phyloP scores from a whole-genome alignment of 192 early-diverging fungal species.

The Umbelopsis sp. region DNA sequence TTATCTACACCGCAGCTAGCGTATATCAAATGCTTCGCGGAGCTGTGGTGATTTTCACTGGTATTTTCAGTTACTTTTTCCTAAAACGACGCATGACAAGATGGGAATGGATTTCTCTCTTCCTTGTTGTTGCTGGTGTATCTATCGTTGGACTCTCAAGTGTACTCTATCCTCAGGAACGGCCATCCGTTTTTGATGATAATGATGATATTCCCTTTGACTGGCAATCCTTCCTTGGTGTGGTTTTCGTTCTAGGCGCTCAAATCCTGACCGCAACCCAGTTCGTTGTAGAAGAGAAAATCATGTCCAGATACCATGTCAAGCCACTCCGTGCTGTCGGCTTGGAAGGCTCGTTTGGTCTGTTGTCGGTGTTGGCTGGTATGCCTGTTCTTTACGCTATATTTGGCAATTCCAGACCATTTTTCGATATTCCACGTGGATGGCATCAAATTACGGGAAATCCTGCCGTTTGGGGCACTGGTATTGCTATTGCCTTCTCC shows the following conservation, averaged over 20 bases:
- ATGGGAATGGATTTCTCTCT: slow-evolving; percentile 84
- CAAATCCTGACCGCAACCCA: slow-evolving; percentile 93
- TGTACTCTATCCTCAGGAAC: slow-evolving; percentile 39
- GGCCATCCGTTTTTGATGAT: slow-evolving; percentile 1
- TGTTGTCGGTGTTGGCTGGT: slow-evolving; percentile 64
- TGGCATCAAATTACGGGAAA: slow-evolving; percentile 69
- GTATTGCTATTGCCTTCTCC: slow-evolving; percentile 82
- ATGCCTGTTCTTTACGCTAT: slow-evolving; percentile 78
- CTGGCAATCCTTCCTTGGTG: slow-evolving; percentile 67
- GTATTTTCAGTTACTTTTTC: slow-evolving; percentile 86
- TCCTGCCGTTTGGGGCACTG: slow-evolving; percentile 67
- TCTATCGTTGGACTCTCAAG: slow-evolving; percentile 81
- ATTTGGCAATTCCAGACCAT: slow-evolving; percentile 65
- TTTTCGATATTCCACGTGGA: slow-evolving; percentile 81
- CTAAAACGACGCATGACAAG: slow-evolving; percentile 72
- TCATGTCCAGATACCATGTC: slow-evolving; percentile 78
- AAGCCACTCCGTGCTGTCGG: slow-evolving; percentile 90
- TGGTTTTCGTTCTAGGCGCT: slow-evolving; percentile 82
- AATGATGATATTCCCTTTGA: slow-evolving; percentile 44
- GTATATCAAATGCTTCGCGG: slow-evolving; percentile 98
- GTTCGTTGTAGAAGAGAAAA: slow-evolving; percentile 97
- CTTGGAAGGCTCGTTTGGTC: slow-evolving; percentile 91
- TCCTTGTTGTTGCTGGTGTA: slow-evolving; percentile 84
- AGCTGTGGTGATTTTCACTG: slow-evolving; percentile 94
- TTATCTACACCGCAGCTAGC: slow-evolving; percentile 86